phyloP scores from a whole-genome alignment of 352 stramenopile species.

The Pythium sp. region DNA sequence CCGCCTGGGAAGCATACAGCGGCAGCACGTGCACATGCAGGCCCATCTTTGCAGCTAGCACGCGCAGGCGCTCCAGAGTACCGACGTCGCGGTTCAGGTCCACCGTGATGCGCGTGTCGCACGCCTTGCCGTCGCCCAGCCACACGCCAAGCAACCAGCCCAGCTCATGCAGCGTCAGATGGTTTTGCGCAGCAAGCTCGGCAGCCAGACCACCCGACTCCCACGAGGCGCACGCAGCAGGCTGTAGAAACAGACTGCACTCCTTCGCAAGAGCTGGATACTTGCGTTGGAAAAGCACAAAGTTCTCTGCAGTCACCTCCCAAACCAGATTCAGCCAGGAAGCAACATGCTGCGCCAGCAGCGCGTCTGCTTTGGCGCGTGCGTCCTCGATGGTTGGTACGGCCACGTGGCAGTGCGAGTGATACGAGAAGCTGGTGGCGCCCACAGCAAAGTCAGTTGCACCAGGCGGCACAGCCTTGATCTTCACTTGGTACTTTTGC shows the following conservation, averaged over 20 bases:
- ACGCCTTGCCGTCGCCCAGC: constrained; percentile 6
- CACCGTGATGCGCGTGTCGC: constrained; percentile 10
- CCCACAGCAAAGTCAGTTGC: neutral
- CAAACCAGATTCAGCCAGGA: constrained; percentile 7
- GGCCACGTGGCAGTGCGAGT: neutral
- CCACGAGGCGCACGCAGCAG: constrained; percentile 7
- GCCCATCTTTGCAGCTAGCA: constrained; percentile 11
- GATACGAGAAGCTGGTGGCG: constrained; percentile 1
- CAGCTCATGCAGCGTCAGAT: constrained; percentile 10
- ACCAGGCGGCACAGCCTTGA: neutral
- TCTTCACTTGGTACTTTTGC: neutral
- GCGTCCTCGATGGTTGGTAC: constrained; percentile 7
- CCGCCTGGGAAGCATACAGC: constrained; percentile 4
- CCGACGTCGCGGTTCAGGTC: constrained; percentile 9
- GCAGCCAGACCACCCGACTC: constrained; percentile 3
- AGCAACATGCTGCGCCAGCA: constrained; percentile 7
- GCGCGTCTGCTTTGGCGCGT: constrained; percentile 7
- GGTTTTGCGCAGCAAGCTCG: constrained; percentile 10
- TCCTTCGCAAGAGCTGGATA: constrained; percentile 12
- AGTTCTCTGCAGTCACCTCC: constrained; percentile 11
- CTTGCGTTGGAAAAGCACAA: constrained; percentile 11
- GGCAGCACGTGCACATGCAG: constrained; percentile 5
- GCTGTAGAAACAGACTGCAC: constrained; percentile 9
- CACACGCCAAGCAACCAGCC: constrained; percentile 10
- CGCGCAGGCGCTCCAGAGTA: constrained; percentile 9